Percentiles rank a stretch among this genome's conserved stretches.
phyloP scores from a whole-genome alignment of 129 eudicot genomes.

The Silybum marianum region DNA sequence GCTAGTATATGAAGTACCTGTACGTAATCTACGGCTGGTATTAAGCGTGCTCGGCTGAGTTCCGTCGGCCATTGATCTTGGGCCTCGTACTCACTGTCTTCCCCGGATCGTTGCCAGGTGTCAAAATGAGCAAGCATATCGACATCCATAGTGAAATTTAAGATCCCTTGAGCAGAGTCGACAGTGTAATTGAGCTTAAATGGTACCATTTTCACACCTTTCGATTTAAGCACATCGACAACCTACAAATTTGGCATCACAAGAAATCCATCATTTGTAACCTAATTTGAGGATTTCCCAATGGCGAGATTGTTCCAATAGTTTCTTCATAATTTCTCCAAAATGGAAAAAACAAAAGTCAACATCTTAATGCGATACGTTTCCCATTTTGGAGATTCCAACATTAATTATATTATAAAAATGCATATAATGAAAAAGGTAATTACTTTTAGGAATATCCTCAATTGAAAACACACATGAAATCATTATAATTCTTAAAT shows the following conservation, averaged over 20 bases:
- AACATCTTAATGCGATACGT: too few relatives aligned
- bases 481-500: too few relatives aligned
- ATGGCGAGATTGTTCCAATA: too few relatives aligned
- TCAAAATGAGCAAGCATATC: conserved; percentile 97
- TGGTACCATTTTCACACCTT: conserved; percentile 87
- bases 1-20: conserved; percentile 48
- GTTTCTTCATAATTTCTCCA: too few relatives aligned
- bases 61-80: conserved; percentile 98
- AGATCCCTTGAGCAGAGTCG: conserved; percentile 87
- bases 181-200: conserved; percentile 72
- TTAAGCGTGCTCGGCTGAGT: conserved; percentile 73
- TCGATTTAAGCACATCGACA: conserved; percentile 63
- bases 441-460: too few relatives aligned
- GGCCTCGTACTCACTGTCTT: conserved; percentile 79
- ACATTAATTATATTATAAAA: too few relatives aligned
- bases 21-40: conserved; percentile 86
- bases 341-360: too few relatives aligned
- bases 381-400: too few relatives aligned
- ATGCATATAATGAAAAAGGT: too few relatives aligned
- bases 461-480: too few relatives aligned
- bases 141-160: conserved; percentile 94
- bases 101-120: conserved; percentile 78
- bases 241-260: conserved; percentile 48
- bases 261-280: neutral
- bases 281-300: too few relatives aligned